These are phyloP conservation scores for Cucurbita moschata DNA, from an alignment of 306 rosid species.

Conservation along the genomic window DNA sequence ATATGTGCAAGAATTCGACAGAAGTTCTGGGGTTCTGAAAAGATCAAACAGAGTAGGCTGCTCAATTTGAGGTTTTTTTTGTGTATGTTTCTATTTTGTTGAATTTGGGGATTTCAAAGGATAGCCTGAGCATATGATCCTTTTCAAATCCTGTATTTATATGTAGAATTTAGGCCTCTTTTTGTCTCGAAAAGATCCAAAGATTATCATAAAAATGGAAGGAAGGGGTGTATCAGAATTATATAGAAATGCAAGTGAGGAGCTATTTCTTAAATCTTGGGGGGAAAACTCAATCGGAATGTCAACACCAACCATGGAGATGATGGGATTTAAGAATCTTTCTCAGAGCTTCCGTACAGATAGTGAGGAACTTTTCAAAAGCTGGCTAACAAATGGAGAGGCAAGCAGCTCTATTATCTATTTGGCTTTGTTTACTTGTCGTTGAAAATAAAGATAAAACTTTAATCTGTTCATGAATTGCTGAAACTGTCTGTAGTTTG, in stretches of 20 bases:
- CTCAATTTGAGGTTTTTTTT: neutral
- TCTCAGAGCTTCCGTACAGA: constrained; percentile 62
- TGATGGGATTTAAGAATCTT: constrained; percentile 59
- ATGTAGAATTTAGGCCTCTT: constrained; percentile 8
- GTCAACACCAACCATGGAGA: constrained; percentile 62
- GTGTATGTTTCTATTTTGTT: neutral
- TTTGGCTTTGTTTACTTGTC: constrained; percentile 3
- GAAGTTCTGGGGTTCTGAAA: neutral
- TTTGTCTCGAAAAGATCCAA: neutral
- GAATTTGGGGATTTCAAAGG: constrained; percentile 9
- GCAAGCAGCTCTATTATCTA: constrained; percentile 34
- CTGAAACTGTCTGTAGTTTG: neutral
- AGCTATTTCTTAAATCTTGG: constrained; percentile 56
- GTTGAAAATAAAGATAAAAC: neutral
- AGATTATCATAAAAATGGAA: constrained; percentile 40
- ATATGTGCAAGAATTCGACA: neutral
- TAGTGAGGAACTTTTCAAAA: constrained; percentile 88
- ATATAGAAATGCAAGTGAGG: constrained; percentile 75
- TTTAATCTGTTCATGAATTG: neutral
- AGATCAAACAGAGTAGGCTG: neutral
- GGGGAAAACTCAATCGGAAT: constrained; percentile 63
- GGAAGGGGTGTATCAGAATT: constrained; percentile 67
- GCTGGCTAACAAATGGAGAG: constrained; percentile 96
- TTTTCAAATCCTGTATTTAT: constrained; percentile 12
- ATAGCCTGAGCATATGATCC: constrained; percentile 13